Conservation (phyloP, 352 stramenopile species). For the Globisporangium recalcitrans region DNA sequence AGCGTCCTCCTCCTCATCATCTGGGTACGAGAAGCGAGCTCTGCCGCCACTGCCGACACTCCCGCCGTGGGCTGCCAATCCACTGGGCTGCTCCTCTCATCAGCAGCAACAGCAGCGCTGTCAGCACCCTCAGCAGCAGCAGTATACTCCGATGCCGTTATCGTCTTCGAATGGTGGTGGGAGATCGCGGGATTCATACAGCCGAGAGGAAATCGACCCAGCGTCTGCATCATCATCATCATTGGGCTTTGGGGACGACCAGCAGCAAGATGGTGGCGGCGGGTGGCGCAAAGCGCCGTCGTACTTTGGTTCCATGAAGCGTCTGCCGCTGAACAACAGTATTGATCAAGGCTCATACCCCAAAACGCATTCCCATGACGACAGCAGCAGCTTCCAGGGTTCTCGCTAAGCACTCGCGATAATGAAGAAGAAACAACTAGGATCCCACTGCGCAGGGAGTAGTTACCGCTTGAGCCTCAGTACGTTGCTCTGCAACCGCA, state of each 20-base stretch:
- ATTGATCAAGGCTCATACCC: not conserved
- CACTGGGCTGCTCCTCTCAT: not conserved
- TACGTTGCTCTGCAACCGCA: not conserved
- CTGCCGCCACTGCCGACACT: slow-evolving; percentile 42
- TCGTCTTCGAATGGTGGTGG: not conserved
- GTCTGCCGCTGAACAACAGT: slow-evolving; percentile 18
- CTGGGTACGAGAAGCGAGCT: slow-evolving; percentile 25
- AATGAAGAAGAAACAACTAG: not conserved
- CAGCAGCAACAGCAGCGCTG: slow-evolving; percentile 12
- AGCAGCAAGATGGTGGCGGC: not conserved
- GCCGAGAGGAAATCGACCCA: slow-evolving; percentile 16
- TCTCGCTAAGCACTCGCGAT: not conserved
- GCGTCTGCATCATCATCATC: not conserved
- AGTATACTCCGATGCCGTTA: not conserved
- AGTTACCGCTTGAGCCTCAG: not conserved
- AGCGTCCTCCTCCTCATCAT: not conserved
- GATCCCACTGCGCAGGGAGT: slow-evolving; percentile 11
- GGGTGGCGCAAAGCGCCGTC: slow-evolving; percentile 41
- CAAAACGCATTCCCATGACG: not conserved
- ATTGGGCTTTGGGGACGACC: not conserved
- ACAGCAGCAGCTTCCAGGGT: not conserved
- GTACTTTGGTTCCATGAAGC: slow-evolving; percentile 52
- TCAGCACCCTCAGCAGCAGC: not conserved
- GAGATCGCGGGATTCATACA: not conserved
- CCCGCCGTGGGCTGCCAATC: slow-evolving; percentile 33